These are phyloP conservation scores for Aspergillus amoenus DNA, from an alignment of 2,329 filamentous ascomycete genomes.

Conservation along the genomic window DNA sequence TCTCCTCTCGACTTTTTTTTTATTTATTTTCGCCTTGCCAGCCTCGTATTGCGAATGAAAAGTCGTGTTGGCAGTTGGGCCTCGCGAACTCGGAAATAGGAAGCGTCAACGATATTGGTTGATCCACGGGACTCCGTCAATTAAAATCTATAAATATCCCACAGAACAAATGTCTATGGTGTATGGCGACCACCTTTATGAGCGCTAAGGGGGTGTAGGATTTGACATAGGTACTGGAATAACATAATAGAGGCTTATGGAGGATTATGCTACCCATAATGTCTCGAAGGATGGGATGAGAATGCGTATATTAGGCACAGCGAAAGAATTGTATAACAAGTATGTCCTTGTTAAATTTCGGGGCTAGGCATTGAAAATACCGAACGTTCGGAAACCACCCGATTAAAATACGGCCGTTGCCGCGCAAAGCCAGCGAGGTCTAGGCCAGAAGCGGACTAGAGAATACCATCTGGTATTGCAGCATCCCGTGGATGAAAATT, in stretches of 20 bases:
- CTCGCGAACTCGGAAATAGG: not conserved
- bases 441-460: not conserved
- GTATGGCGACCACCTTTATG: not conserved
- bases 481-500: constrained; percentile 8
- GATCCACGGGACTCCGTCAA: not conserved
- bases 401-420: not conserved
- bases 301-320: no score
- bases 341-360: not conserved
- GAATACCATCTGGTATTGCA: not conserved
- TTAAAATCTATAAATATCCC: constrained; percentile 7
- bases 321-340: not conserved
- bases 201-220: no score
- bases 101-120: not conserved
- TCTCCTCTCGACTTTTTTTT: not conserved
- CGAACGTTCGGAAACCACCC: not conserved
- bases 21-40: not conserved
- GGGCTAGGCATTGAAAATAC: not conserved
- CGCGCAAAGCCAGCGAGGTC: not conserved
- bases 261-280: not conserved
- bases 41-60: constrained; percentile 5
- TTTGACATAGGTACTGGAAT: not conserved
- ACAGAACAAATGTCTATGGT: not conserved
- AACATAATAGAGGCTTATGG: not conserved
- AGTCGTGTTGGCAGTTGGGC: not conserved
- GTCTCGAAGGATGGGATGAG: not conserved